Evolutionary conservation across 352 stramenopile genomes (phyloP).

Genomic region (Phytophthora megakarya): DNA sequence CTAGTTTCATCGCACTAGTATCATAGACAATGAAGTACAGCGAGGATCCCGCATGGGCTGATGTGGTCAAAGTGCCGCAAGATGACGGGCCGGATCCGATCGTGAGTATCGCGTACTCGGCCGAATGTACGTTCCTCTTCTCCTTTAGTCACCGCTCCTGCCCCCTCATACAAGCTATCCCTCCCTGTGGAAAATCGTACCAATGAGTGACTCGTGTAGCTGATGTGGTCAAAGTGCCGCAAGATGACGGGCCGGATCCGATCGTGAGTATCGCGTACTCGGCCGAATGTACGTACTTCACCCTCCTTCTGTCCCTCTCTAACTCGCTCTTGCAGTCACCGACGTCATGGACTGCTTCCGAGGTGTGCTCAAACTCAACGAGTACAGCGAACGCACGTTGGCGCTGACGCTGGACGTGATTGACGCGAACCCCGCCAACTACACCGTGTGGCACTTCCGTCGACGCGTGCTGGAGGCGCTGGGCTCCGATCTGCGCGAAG

Average conservation of each 20-base stretch:
- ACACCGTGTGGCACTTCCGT: conserved; percentile 98
- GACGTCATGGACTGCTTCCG: conserved; percentile 96
- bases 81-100: conserved; percentile 81
- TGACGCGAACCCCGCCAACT: conserved; percentile 97
- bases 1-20: no score
- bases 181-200: no score
- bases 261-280: conserved; percentile 85
- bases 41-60: conserved; percentile 73
- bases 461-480: conserved; percentile 90
- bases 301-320: background rate
- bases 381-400: conserved; percentile 92
- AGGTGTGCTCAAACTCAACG: conserved; percentile 90
- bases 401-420: conserved; percentile 93
- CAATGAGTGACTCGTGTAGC: no score
- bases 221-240: conserved; percentile 83
- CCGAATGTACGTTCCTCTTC: conserved; percentile 53
- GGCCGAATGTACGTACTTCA: background rate
- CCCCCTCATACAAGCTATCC: no score
- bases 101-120: conserved; percentile 80
- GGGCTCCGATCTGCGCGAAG: conserved; percentile 56
- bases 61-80: conserved; percentile 84
- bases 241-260: conserved; percentile 81
- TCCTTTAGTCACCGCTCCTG: background rate
- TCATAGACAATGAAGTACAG: conserved; percentile 54
- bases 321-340: conserved; percentile 46